Evolutionary conservation across 2,329 filamentous ascomycete genomes (phyloP), one percentile per base, ranked within the genome.

Genomic region (Rugonectria rugulosa): DNA sequence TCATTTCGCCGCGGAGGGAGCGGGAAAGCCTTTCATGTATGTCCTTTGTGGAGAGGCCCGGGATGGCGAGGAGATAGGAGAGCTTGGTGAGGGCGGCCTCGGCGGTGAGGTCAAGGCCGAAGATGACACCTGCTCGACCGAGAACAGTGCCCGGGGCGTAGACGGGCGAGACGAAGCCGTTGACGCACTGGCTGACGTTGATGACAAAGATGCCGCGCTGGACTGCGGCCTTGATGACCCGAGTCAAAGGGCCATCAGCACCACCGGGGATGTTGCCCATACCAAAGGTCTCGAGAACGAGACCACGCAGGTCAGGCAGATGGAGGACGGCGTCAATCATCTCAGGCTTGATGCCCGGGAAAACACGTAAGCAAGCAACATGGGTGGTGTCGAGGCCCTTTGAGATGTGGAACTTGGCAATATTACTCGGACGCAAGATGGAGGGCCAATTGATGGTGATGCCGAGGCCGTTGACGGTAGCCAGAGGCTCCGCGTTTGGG

Each of bases 11-110:
- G 44, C 91, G 85, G 19, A 97, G 80, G 10, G 89, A 91, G 20
- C 82, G 75, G 6, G 89, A 87, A 85, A 97, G 96, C 58, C 82
- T 81, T 58, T 79, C 79, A 4, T 86, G 81, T 23, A 97, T 86
- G 19, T 91, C 87, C 48, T 82, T 78, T 7, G 84, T 80, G 0
- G 83, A 81, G n/a, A 89, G 78, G 26, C 79, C 81, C 1, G 89
- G 86, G 4, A 82, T 72, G 5, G 90, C 89, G 15, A 97, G 82
- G 3, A 97, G 83, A 72, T 96, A 96, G 2, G 91, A 91, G 23
- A 97, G 82, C 74, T 97, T 97, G 17, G 93, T 95, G 63, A 97
- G 83, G 6, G 93, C 93, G 3, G 91, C 93, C 76, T 97, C 93
- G 19, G 90, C 90, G 0, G 93, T 97, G 75, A 97, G 82, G 68